Percentiles rank a stretch among this genome's conserved stretches.
Conservation (phyloP, 73 alveolate genomes). For the Paramecium caudatum region DNA sequence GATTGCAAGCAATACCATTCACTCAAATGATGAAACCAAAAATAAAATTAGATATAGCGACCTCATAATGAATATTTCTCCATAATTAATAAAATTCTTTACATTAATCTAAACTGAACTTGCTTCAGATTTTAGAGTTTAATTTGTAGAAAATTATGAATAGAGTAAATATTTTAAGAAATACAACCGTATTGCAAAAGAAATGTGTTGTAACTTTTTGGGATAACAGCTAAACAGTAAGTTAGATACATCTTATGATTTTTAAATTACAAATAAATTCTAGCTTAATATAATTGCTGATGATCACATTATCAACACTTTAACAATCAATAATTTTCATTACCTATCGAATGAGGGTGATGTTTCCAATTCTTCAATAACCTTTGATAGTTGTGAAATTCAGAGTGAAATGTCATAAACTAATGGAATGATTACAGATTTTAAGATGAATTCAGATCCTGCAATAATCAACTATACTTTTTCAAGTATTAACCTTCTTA, state of each 20-base stretch:
- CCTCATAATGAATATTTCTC: conserved; percentile 7
- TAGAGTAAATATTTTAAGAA: conserved; percentile 46
- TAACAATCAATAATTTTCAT: conserved; percentile 29
- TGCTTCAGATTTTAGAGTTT: conserved; percentile 18
- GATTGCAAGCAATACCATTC: conserved; percentile 18
- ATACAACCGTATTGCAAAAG: conserved; percentile 23
- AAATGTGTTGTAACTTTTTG: conserved; percentile 47
- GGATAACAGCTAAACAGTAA: background rate
- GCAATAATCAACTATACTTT: background rate
- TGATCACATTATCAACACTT: conserved; percentile 3
- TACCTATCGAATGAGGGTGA: conserved; percentile 38
- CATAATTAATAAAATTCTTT: background rate
- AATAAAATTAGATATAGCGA: background rate
- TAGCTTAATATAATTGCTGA: conserved; percentile 1
- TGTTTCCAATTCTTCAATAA: background rate
- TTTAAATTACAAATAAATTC: conserved; percentile 10
- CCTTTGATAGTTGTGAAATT: background rate
- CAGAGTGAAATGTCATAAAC: background rate
- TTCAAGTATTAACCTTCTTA: background rate
- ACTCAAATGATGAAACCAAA: conserved; percentile 19
- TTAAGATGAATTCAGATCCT: background rate
- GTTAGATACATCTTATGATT: conserved; percentile 4
- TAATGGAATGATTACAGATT: background rate
- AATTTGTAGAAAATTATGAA: conserved; percentile 59
- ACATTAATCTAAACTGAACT: conserved; percentile 40